phyloP scores from a whole-genome alignment of 164 flowering plant genomes.

The Amborella trichopoda region DNA sequence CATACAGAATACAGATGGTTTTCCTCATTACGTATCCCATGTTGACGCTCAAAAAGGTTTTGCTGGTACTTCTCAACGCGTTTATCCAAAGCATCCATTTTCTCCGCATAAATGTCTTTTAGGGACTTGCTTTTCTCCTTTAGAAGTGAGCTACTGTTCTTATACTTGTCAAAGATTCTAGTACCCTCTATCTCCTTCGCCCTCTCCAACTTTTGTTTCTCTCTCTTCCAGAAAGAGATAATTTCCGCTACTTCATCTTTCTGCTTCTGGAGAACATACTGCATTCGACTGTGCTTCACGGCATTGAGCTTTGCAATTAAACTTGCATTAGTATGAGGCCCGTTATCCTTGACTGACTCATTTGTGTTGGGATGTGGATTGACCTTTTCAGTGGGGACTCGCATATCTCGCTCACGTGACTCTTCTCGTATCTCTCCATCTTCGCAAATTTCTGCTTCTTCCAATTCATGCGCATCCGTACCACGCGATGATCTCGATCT shows the following conservation, averaged over 20 bases:
- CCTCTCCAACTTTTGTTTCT: slow-evolving; percentile 22
- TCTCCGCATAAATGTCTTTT: slow-evolving; percentile 21
- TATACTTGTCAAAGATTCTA: slow-evolving; percentile 22
- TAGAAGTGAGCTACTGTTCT: slow-evolving; percentile 13
- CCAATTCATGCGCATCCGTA: slow-evolving; percentile 9
- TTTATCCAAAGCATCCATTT: slow-evolving; percentile 21
- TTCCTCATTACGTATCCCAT: slow-evolving; percentile 16
- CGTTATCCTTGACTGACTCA: background rate
- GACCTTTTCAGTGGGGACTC: slow-evolving; percentile 5
- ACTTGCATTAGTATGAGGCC: slow-evolving; percentile 7
- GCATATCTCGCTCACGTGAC: slow-evolving; percentile 3
- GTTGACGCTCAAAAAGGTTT: slow-evolving; percentile 27
- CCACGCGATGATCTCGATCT: background rate
- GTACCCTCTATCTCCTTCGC: slow-evolving; percentile 15
- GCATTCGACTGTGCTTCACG: slow-evolving; percentile 11
- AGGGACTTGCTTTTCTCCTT: slow-evolving; percentile 28
- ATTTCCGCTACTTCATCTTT: slow-evolving; percentile 23
- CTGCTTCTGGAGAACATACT: slow-evolving; percentile 24
- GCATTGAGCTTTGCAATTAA: slow-evolving; percentile 20
- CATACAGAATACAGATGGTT: background rate
- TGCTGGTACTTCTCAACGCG: slow-evolving; percentile 17
- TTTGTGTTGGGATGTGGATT: slow-evolving; percentile 5
- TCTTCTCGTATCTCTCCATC: slow-evolving; percentile 16
- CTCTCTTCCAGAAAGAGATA: slow-evolving; percentile 14
- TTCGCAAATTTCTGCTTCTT: background rate